Base-by-base conservation (phyloP, 257 asterid genomes). In the Nicotiana knightiana region DNA sequence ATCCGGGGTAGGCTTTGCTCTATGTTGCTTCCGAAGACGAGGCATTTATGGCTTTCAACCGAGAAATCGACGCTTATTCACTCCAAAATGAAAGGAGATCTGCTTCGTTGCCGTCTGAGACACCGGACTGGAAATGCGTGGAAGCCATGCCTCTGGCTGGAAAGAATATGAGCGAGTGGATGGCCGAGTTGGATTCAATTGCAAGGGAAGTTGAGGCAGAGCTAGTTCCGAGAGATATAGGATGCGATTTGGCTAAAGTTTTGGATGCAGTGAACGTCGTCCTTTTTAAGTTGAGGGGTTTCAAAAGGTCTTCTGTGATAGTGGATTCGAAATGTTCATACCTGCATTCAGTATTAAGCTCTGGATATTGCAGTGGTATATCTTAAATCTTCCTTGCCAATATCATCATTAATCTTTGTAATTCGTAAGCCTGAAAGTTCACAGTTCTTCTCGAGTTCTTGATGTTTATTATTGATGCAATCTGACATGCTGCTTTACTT, bases 171-270 rank as follows among this genome's bases (percentile, higher is more conserved):
- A 86, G 85, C 16, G 94, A 86, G 85, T 95, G 99, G 99, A 58
- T 95, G 88, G 84, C 79, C 3, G 99, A 95, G 87, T 83, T 95
- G 63, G 97, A 93, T 81, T 83, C 81, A 80, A 90, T 95, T 81
- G 97, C 97, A 0, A 91, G 88, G 85, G 99, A 95, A 90, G 98
- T 93, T 62, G 94, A 93, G 87, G 98, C 95, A 1, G 99, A 92
- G 92, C 87, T 95, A 30, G 94, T 91, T 58, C 83, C 91, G 35
- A 89, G 97, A 85, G 98, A 95, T 30, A 92, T 95, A 57, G 99
- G 97, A 79, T 93, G 97, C 75, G 83, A 93, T 84, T 81, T 93
- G 86, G 92, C 87, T 18, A 94, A 93, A 89, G 96, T 96, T 86
- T 61, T 96, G 83, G 98, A 91, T 62, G 97, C 98, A 4, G 98